phyloP scores from a whole-genome alignment of 495 filamentous ascomycete genomes.

The Recurvomyces mirabilis region DNA sequence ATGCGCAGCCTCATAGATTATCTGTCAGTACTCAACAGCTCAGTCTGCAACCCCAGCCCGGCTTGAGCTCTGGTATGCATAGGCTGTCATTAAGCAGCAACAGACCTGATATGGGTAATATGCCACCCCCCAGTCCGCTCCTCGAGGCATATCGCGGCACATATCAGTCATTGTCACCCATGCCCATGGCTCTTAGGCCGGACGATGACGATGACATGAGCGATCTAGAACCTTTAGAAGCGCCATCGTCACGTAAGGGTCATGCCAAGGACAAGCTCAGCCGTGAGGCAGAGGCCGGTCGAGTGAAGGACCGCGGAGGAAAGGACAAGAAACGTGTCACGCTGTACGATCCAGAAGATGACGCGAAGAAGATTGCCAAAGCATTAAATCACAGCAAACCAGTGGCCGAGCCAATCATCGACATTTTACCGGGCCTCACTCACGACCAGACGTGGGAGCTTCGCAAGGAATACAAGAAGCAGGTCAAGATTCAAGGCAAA shows the following conservation, averaged over 20 bases:
- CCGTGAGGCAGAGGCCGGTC: background rate
- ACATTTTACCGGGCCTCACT: constrained; percentile 71
- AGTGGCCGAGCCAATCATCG: constrained; percentile 60
- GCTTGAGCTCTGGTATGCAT: constrained; percentile 23
- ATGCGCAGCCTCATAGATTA: background rate
- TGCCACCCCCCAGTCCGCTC: constrained; percentile 51
- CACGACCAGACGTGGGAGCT: constrained; percentile 78
- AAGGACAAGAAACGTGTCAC: constrained; percentile 41
- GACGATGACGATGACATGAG: constrained; percentile 28
- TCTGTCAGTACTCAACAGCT: background rate
- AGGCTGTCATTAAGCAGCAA: constrained; percentile 26
- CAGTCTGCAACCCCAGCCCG: constrained; percentile 7
- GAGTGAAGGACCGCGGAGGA: background rate
- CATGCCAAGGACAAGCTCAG: constrained; percentile 9
- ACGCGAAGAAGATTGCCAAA: constrained; percentile 63
- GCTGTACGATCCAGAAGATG: constrained; percentile 66
- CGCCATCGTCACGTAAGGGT: background rate
- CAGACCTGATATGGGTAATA: constrained; percentile 19
- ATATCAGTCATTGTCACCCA: constrained; percentile 89
- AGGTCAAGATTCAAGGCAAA: constrained; percentile 54
- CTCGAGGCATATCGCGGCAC: constrained; percentile 90
- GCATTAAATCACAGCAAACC: constrained; percentile 57
- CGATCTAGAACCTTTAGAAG: constrained; percentile 22
- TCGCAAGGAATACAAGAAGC: constrained; percentile 76
- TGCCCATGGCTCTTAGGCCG: constrained; percentile 63